These are phyloP conservation scores for Cutaneotrichosporon dermatis DNA, from an alignment of 1,284 basidiomycete species.

Conservation along the genomic window DNA sequence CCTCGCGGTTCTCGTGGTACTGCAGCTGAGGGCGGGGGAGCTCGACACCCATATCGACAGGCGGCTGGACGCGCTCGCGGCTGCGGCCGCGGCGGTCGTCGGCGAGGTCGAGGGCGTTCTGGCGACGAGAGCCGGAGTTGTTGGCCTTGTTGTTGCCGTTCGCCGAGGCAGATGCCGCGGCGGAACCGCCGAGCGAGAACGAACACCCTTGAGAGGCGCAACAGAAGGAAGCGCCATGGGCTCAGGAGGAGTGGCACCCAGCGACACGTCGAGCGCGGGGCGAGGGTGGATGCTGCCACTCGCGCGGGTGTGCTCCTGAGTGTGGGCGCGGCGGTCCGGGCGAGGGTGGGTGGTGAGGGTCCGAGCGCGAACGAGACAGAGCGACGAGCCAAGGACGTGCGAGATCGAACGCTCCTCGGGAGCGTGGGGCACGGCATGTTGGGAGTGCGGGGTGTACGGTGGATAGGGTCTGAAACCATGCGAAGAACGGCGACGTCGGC, in stretches of 20 bases:
- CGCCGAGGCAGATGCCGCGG: background rate
- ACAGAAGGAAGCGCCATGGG: slow-evolving; percentile 12
- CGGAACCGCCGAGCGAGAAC: slow-evolving; percentile 5
- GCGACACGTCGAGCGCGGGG: slow-evolving; percentile 8
- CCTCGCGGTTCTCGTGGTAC: slow-evolving; percentile 40
- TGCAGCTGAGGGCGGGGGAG: slow-evolving; percentile 15
- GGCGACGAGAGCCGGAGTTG: no score
- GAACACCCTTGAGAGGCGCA: background rate
- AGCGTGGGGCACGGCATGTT: slow-evolving; percentile 14
- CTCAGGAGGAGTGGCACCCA: slow-evolving; percentile 1
- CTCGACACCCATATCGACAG: slow-evolving; percentile 17
- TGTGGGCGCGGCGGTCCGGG: slow-evolving; percentile 14
- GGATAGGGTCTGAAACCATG: slow-evolving; percentile 26
- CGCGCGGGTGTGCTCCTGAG: background rate
- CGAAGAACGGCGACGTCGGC: slow-evolving; percentile 16
- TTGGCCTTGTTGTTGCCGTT: no score
- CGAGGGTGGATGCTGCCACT: slow-evolving; percentile 14
- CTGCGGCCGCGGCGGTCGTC: slow-evolving; percentile 30
- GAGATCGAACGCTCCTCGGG: slow-evolving; percentile 15
- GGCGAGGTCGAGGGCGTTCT: no score
- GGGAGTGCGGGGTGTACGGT: slow-evolving; percentile 17
- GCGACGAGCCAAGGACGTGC: slow-evolving; percentile 21
- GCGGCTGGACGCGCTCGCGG: slow-evolving; percentile 29
- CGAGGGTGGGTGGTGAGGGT: slow-evolving; percentile 29
- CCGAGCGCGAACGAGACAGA: slow-evolving; percentile 43